phyloP scores from a whole-genome alignment of 305 asterid species.

The Fraxinus nigra region DNA sequence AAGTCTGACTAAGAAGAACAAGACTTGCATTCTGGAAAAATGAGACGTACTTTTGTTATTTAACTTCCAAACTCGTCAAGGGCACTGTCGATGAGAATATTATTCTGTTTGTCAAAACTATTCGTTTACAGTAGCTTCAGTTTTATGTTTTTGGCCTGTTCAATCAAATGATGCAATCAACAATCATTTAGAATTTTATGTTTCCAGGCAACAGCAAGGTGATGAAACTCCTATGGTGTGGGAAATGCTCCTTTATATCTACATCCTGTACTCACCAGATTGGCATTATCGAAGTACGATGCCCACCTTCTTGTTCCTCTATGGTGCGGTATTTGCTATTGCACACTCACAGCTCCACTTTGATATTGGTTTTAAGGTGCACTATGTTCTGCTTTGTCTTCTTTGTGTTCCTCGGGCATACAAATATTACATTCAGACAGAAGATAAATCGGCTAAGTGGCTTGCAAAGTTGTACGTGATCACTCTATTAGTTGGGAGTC shows the following conservation, averaged over 20 bases:
- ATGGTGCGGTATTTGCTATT: slow-evolving; percentile 67
- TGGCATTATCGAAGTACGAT: slow-evolving; percentile 94
- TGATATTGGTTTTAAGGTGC: slow-evolving; percentile 66
- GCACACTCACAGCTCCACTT: slow-evolving; percentile 68
- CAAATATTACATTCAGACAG: slow-evolving; percentile 74
- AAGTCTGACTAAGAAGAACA: not conserved
- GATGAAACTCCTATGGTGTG: slow-evolving; percentile 97
- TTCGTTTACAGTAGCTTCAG: slow-evolving; percentile 6
- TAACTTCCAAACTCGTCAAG: not conserved
- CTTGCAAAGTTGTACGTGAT: slow-evolving; percentile 61
- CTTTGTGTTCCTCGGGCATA: slow-evolving; percentile 91
- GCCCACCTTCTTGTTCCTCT: slow-evolving; percentile 86
- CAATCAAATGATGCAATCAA: slow-evolving; percentile 8
- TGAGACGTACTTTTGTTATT: not conserved
- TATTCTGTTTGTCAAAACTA: not conserved
- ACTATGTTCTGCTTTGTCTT: slow-evolving; percentile 80
- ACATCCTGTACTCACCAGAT: slow-evolving; percentile 90
- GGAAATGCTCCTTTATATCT: slow-evolving; percentile 91
- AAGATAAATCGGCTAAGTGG: slow-evolving; percentile 68
- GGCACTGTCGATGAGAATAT: not conserved
- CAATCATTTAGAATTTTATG: slow-evolving; percentile 15
- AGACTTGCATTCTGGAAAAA: not conserved
- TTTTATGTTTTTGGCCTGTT: not conserved
- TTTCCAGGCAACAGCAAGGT: slow-evolving; percentile 82
- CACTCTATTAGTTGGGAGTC: slow-evolving; percentile 51